phyloP scores from a whole-genome alignment of 345 rosid genomes.

The Salix caprea region DNA sequence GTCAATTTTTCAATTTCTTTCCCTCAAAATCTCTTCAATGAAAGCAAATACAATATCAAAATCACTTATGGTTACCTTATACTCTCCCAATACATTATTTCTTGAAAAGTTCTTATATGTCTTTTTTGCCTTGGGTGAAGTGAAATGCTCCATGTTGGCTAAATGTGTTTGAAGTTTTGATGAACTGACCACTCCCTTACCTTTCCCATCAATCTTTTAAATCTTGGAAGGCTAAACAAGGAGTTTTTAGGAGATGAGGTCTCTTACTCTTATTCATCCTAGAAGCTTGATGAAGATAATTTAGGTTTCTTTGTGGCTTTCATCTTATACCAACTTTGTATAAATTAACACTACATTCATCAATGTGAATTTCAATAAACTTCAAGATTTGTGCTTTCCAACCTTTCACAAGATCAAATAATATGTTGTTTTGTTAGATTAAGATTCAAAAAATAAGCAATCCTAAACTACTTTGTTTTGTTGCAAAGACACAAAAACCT shows the following conservation, averaged over 20 bases:
- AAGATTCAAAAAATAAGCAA: no score
- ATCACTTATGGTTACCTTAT: not conserved
- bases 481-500: no score
- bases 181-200: not conserved
- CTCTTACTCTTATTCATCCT: not conserved
- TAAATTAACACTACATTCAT: not conserved
- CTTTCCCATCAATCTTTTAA: not conserved
- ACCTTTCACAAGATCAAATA: not conserved
- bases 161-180: not conserved
- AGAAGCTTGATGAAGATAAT: not conserved
- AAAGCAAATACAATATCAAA: not conserved
- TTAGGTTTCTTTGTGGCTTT: not conserved
- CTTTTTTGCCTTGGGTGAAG: no score
- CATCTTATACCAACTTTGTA: not conserved
- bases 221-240: not conserved
- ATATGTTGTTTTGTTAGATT: not conserved
- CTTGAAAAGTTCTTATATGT: no score
- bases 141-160: not conserved
- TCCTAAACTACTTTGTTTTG: no score
- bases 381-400: not conserved
- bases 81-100: not conserved
- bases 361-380: no score
- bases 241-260: not conserved
- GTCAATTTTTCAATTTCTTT: no score
- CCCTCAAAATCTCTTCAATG: not conserved